Evolutionary conservation across 2,329 filamentous ascomycete genomes (phyloP), one percentile per base, ranked within the genome.

Genomic region (Scytalidium lignicola): DNA sequence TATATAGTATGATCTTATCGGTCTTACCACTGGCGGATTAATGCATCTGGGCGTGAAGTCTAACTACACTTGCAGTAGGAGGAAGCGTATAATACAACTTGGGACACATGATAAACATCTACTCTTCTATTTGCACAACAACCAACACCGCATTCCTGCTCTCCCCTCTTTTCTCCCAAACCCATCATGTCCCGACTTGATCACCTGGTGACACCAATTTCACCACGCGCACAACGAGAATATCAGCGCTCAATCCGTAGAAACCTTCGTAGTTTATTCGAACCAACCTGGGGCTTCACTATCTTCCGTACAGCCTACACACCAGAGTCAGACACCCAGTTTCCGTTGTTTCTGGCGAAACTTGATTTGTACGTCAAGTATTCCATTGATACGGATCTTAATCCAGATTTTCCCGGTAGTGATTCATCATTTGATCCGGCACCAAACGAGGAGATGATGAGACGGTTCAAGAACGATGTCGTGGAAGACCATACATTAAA

Each of bases 391-490:
- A n/a, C 23, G 20, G 43, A 46, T 20, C 43, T 46, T 9, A 28
- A 28, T 5, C 26, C 26, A n/a, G 12, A 20, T 3, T 20, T 5
- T 28, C 43, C 43, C 21, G 29, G 43, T 46, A n/a, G 15, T 37
- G 43, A 46, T 21, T 22, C 43, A 15, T 28, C 26, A 3, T 46
- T 46, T 37, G 43, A 46, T 28, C n/a, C 22, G 8, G 43, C 21
- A 29, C 43, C 43, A 8, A 46, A 46, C 21, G 43, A 46, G 15
- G 43, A 46, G 43, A 46, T 46, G 43, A 46, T 28, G 43, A 46
- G 43, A 37, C 43, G 21, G 20, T 46, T 29, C 43, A 28, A 15
- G 29, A 46, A 46, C 26, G 43, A 46, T 46, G 43, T 46, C 17
- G 29, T 46, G 29, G 43, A 46, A 32, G n/a, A 39, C 26, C 21